Evolutionary conservation across 2,329 filamentous ascomycete species (phyloP), one percentile per base, ranked within the genome.

Genomic region (Dactylella cylindrospora): DNA sequence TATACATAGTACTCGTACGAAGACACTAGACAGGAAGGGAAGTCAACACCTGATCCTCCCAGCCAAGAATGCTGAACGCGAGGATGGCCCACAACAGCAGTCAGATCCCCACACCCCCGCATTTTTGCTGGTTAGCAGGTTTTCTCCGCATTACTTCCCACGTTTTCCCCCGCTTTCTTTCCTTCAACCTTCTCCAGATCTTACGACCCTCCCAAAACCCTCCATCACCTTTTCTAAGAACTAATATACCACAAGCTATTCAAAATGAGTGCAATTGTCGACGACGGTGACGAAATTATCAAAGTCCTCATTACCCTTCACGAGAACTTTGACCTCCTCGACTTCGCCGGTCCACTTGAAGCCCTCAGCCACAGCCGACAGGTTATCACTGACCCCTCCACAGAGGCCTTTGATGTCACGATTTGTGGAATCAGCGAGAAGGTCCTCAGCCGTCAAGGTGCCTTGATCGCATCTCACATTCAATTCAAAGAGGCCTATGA

Each of bases 401-500:
- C 67, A 71, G 77, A 78, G 70, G 79, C 77, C 54, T 79, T 80
- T 71, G 76, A 80, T 68, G 73, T 76, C 71, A 78, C 78, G 53
- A 75, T 79, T 60, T 76, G 75, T 41, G 77, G 76, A 53, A 70
- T 73, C 8, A 68, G 72, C 29, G 73, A 77, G 53, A 71, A 75
- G 65, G 76, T 78, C 69, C 75, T 74, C 55, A 79, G 79, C 36
- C 73, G 73, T 51, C 79, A 89, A 73, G 86, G 86, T 67, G 79
- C 85, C 70, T 78, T 83, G 68, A 76, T 93, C 73, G 81, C 81
- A 69, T 83, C 86, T 65, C 84, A 93, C 74, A 84, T 90, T 73
- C 79, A 83, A 71, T 89, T 81, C 78, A 85, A 86, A 71, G 86
- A 91, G 71, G 88, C 87, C 64, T 80, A 88, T 74, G 81, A 88